These are phyloP conservation scores for Bassia scoparia DNA, from an alignment of 148 eudicot genomes.

Conservation along the genomic window DNA sequence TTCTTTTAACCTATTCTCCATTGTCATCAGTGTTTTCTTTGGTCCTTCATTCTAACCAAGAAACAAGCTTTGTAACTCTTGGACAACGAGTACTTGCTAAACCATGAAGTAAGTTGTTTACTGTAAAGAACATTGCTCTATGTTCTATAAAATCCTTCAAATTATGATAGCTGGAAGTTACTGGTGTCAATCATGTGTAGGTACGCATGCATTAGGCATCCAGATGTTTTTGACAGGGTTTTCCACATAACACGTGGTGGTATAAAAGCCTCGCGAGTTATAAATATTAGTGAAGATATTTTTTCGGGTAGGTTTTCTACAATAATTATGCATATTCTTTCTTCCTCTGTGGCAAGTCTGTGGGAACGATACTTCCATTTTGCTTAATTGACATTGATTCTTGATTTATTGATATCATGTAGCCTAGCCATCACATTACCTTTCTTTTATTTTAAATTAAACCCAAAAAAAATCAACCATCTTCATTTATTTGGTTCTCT, in stretches of 20 bases:
- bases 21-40: slow-evolving; percentile 76
- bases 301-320: slow-evolving; percentile 54
- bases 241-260: slow-evolving; percentile 98
- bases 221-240: slow-evolving; percentile 97
- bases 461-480: too few relatives aligned
- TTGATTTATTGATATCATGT: too few relatives aligned
- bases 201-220: slow-evolving; percentile 99
- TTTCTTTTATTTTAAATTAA: too few relatives aligned
- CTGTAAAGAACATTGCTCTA: not conserved
- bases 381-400: not conserved
- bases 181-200: slow-evolving; percentile 34
- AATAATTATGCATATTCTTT: not conserved
- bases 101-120: slow-evolving; percentile 74
- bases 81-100: slow-evolving; percentile 98
- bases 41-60: slow-evolving; percentile 98
- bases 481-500: too few relatives aligned
- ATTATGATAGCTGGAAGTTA: not conserved
- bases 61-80: slow-evolving; percentile 90
- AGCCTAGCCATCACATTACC: too few relatives aligned
- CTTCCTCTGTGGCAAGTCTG: not conserved
- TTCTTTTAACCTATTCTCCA: slow-evolving; percentile 17
- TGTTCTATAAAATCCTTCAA: not conserved
- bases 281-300: slow-evolving; percentile 98
- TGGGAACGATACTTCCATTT: not conserved
- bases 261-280: slow-evolving; percentile 96